These are phyloP conservation scores for Spirogloea muscicola DNA, from an alignment of 139 green algal genomes.

Conservation along the genomic window DNA sequence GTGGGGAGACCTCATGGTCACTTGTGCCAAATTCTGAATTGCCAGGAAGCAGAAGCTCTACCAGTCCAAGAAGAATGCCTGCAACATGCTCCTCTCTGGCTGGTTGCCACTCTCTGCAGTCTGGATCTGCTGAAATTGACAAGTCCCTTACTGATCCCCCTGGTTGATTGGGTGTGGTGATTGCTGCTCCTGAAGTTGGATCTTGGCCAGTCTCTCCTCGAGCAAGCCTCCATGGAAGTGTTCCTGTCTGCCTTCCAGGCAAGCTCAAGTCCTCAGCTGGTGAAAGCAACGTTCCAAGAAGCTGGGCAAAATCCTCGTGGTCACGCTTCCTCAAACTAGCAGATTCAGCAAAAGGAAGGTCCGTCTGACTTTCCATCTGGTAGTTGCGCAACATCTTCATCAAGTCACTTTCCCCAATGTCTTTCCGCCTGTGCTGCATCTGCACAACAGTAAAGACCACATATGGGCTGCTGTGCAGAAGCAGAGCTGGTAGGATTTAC, in stretches of 20 bases:
- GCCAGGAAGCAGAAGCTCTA: background rate
- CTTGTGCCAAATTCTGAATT: background rate
- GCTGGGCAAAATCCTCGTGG: background rate
- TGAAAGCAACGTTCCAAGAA: background rate
- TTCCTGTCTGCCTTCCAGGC: conserved; percentile 23
- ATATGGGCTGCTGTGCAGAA: background rate
- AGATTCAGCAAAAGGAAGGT: too few species aligned
- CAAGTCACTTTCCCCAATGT: background rate
- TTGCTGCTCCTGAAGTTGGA: background rate
- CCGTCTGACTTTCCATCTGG: background rate
- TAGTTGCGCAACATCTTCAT: background rate
- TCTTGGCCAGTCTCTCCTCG: conserved; percentile 5
- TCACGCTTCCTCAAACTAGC: conserved; percentile 21
- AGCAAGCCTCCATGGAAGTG: conserved; percentile 16
- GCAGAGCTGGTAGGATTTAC: background rate
- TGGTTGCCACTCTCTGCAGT: too few species aligned
- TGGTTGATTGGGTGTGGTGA: too few species aligned
- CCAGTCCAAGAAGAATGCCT: background rate
- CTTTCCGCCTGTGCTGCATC: background rate
- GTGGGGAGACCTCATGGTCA: too few species aligned
- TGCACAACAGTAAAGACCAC: background rate
- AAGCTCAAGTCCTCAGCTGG: background rate
- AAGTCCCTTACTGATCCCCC: too few species aligned
- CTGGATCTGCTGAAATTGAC: too few species aligned
- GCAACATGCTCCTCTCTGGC: conserved; percentile 5